Evolutionary conservation across 768 basidiomycete species (phyloP).

Genomic region (Russula sp.): DNA sequence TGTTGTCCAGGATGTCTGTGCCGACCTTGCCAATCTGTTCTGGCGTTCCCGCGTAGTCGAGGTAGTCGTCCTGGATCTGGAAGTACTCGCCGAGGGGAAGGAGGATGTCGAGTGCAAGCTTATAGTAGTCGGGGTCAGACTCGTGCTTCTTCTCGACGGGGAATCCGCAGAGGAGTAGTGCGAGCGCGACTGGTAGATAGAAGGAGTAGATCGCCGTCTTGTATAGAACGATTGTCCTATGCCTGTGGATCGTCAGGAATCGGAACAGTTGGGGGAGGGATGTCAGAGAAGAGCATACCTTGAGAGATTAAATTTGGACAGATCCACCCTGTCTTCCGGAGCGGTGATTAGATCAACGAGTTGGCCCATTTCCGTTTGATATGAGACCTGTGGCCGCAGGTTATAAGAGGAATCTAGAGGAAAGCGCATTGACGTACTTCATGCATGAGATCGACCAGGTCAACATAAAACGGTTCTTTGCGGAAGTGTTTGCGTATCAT

Average conservation of each 20-base stretch:
- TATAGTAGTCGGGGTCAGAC: constrained; percentile 58
- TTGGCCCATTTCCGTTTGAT: constrained; percentile 95
- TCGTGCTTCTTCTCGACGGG: constrained; percentile 47
- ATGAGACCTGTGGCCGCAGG: constrained; percentile 46
- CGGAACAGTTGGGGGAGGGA: background rate
- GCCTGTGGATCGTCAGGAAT: constrained; percentile 46
- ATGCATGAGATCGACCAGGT: constrained; percentile 88
- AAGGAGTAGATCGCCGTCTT: constrained; percentile 98
- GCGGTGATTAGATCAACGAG: constrained; percentile 95
- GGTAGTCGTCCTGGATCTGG: constrained; percentile 94
- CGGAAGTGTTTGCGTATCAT: constrained; percentile 88
- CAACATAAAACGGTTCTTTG: constrained; percentile 74
- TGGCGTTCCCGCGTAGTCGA: constrained; percentile 70
- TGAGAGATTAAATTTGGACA: constrained; percentile 81
- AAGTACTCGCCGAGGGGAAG: constrained; percentile 96
- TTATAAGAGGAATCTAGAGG: background rate
- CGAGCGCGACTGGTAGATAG: constrained; percentile 95
- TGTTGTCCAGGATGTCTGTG: constrained; percentile 98
- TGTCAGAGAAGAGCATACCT: constrained; percentile 49
- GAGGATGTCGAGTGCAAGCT: constrained; percentile 72
- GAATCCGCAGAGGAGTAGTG: constrained; percentile 74
- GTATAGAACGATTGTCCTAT: constrained; percentile 90
- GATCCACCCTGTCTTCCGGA: constrained; percentile 84
- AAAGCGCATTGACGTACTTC: constrained; percentile 49
- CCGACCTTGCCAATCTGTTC: constrained; percentile 96